Percentiles rank a stretch among this genome's conserved stretches.
These are phyloP conservation scores for Dictyostelium firmibasis DNA, from an alignment of 78 protist genomes.

Conservation along the genomic window DNA sequence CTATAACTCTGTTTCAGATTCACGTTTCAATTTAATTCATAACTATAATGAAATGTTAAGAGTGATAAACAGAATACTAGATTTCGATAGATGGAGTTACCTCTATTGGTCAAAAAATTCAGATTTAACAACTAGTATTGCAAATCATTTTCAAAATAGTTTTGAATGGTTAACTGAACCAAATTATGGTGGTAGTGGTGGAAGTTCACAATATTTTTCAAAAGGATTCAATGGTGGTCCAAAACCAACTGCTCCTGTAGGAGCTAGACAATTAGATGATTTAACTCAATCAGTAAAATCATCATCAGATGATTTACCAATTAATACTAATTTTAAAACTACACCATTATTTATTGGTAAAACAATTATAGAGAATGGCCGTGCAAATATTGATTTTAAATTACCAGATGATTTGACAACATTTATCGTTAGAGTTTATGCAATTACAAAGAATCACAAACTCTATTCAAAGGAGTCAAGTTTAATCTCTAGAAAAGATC, in stretches of 20 bases:
- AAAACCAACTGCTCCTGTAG: neutral
- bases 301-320: neutral
- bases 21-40: neutral
- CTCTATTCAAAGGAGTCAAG: neutral
- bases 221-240: neutral
- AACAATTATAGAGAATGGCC: neutral
- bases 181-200: neutral
- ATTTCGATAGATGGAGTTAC: neutral
- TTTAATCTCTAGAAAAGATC: slow-evolving; percentile 24
- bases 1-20: neutral
- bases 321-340: slow-evolving; percentile 11
- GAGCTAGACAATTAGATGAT: neutral
- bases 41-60: neutral
- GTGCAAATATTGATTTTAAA: neutral
- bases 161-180: neutral
- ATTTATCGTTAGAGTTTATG: slow-evolving; percentile 12
- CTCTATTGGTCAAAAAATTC: neutral
- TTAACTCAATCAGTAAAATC: neutral
- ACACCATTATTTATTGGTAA: slow-evolving; percentile 53
- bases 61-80: neutral
- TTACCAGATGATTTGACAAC: slow-evolving; percentile 67
- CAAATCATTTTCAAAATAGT: neutral
- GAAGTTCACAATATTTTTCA: neutral
- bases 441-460: neutral
- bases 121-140: neutral